Conservation (phyloP, 1,284 basidiomycete genomes). For the Agroathelia rolfsii region DNA sequence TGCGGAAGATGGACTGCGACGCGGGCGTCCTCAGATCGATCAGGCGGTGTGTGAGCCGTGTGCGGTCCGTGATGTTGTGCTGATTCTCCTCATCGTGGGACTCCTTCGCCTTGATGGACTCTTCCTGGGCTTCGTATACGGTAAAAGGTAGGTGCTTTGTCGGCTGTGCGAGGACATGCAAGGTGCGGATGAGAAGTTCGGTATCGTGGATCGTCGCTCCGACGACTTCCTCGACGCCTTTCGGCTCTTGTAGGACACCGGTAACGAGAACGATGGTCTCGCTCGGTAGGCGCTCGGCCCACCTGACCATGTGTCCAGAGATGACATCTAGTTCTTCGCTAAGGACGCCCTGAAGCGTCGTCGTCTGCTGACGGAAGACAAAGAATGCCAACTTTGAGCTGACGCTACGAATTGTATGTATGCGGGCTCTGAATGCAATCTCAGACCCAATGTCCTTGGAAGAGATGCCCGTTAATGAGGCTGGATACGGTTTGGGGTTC, state of each 20-base stretch:
- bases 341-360: constrained; percentile 57
- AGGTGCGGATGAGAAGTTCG: constrained; percentile 26
- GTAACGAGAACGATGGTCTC: constrained; percentile 60
- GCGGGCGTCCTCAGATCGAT: constrained; percentile 1
- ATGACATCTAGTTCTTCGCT: constrained; percentile 42
- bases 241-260: constrained; percentile 32
- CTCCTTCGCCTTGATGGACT: background rate
- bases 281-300: constrained; percentile 41
- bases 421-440: too few species aligned
- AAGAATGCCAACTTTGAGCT: constrained; percentile 55
- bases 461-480: too few species aligned
- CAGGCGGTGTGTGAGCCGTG: background rate
- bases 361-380: constrained; percentile 47
- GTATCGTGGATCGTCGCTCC: constrained; percentile 42
- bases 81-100: background rate
- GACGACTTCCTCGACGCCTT: constrained; percentile 41
- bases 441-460: too few species aligned
- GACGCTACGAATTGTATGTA: constrained; percentile 7
- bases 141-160: background rate
- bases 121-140: background rate
- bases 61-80: constrained; percentile 1
- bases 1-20: constrained; percentile 31
- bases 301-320: constrained; percentile 65
- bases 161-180: constrained; percentile 1
- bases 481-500: too few species aligned